Base-by-base conservation (phyloP, 352 stramenopile species). In the Globisporangium barbulae region DNA sequence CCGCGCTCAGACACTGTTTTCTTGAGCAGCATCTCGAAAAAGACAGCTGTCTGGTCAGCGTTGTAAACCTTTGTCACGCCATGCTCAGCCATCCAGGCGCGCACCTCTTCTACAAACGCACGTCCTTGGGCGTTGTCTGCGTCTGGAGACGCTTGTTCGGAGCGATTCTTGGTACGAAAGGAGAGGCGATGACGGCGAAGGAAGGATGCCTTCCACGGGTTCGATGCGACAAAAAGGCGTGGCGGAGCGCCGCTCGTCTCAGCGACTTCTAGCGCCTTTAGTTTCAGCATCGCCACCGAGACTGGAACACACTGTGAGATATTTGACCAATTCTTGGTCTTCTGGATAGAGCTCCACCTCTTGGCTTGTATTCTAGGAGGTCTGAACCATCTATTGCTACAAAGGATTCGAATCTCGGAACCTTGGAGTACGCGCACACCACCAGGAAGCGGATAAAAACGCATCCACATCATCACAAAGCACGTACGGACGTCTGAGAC, bases 1-100 rank as follows among this genome's bases (percentile, higher is more conserved):
- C 39, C 39, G 15, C 39, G 39, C 39, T n/a, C 19, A n/a, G 54
- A 69, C 5, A 80, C 54, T 7, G 59, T 78, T 22, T 63, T 69
- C 60, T 67, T 69, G 0, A 70, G 65, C 0, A 77, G 37, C 49
- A 77, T 80, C 41, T 81, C 61, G 52, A 78, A 72, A 44, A 63
- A 71, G 0, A 77, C 53, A 1, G 59, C 63, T 3, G 64, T 74
- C 53, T 74, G 67, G 47, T 80, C 56, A 0, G 68, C 73, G 49
- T 75, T 80, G 57, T 63, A 75, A 0, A 74, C 50, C 19, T 17
- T 47, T 28, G 63, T 37, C 0, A 76, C 68, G 15, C 52, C 57
- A 5, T 61, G 13, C 25, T 71, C 1, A 0, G 39, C 10, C 50
- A 73, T 70, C 12, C 39, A 28, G 7, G 42, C 3, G 42, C 3